Conservation (phyloP, 1,139 yeast genomes). For the Yamadazyma aaseri region DNA sequence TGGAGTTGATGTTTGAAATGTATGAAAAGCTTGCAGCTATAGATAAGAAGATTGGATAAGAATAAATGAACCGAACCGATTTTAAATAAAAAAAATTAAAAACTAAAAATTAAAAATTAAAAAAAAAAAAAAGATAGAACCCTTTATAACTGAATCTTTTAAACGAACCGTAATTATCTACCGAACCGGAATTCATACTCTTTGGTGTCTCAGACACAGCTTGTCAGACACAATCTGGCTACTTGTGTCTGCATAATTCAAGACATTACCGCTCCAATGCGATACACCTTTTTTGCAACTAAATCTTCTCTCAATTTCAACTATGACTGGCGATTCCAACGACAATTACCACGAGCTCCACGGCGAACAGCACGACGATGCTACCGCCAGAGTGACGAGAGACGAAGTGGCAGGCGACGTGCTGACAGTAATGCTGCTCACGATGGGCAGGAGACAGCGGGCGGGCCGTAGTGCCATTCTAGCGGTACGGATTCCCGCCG, state of each 20-base stretch:
- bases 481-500: constrained; percentile 45
- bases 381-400: neutral
- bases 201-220: too few species aligned
- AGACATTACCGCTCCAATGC: too few species aligned
- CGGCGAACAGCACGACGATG: neutral
- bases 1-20: constrained; percentile 28
- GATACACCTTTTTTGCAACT: constrained; percentile 5
- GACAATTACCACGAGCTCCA: neutral
- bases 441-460: constrained; percentile 7
- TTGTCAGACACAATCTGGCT: too few species aligned
- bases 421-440: constrained; percentile 27
- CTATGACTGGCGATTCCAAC: constrained; percentile 3
- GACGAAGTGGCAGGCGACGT: constrained; percentile 26
- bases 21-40: constrained; percentile 37
- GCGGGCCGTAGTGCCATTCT: constrained; percentile 25
- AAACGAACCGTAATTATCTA: too few species aligned
- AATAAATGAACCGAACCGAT: too few species aligned
- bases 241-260: too few species aligned
- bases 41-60: constrained; percentile 13
- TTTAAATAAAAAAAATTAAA: too few species aligned
- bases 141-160: too few species aligned
- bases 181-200: too few species aligned
- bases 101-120: too few species aligned
- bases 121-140: too few species aligned
- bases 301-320: constrained; percentile 6